Conservation (phyloP, 768 basidiomycete genomes). For the Mrakia frigida region DNA sequence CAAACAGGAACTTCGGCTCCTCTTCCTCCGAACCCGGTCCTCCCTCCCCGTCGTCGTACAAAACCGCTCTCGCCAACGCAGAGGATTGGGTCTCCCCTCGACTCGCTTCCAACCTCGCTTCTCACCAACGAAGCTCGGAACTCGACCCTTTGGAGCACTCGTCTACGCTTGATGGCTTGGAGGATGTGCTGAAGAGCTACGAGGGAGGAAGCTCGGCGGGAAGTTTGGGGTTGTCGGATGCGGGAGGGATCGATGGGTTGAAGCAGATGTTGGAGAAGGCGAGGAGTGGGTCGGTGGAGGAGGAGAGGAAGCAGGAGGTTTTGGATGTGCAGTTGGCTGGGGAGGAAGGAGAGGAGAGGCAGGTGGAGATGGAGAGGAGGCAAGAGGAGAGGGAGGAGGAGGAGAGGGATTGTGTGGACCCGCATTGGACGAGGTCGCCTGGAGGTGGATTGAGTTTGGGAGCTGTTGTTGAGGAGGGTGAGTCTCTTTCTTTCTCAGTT, state of each 20-base stretch:
- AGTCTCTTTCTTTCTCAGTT: no score
- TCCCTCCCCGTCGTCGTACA: slow-evolving; percentile 4
- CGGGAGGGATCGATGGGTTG: neutral
- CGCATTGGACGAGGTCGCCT: neutral
- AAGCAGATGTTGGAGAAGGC: slow-evolving; percentile 5
- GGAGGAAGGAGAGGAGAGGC: neutral
- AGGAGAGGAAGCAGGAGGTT: neutral
- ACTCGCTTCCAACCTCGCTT: neutral
- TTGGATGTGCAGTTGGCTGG: neutral
- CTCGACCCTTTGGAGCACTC: slow-evolving; percentile 22
- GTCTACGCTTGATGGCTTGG: neutral
- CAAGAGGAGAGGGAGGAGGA: neutral
- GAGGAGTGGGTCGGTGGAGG: neutral
- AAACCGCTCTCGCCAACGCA: neutral
- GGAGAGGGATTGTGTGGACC: neutral
- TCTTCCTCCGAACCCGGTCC: neutral
- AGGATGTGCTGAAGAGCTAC: slow-evolving; percentile 17
- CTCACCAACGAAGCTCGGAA: slow-evolving; percentile 17
- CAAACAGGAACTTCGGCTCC: neutral
- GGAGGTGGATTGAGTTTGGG: neutral
- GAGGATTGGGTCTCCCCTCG: neutral
- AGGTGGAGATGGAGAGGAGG: neutral
- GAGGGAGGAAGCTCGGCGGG: neutral
- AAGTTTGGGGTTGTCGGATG: neutral
- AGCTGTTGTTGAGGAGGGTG: neutral